Conservation (phyloP, 2,329 filamentous ascomycete genomes). For the Passalora sequoiae region DNA sequence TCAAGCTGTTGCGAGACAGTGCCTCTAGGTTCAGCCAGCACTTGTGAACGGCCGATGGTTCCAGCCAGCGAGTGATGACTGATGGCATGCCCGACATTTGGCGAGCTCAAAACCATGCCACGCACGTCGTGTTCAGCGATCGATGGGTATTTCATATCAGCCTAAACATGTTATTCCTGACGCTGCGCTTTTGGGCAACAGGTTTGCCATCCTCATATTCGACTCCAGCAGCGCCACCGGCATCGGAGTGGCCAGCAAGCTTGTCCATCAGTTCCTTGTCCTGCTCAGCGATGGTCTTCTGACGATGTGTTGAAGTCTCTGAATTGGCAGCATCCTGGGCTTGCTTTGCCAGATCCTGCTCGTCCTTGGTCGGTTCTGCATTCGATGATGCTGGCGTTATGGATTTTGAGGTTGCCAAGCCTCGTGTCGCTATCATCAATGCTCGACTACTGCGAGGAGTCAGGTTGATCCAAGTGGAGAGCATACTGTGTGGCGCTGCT, state of each 20-base stretch:
- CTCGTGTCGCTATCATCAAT: not conserved
- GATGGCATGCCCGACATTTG: no score
- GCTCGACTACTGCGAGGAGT: no score
- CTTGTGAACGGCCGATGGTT: no score
- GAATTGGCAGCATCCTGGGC: constrained; percentile 20
- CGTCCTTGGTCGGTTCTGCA: constrained; percentile 16
- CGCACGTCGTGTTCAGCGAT: no score
- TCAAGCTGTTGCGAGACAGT: no score
- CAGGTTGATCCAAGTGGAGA: no score
- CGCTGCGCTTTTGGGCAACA: constrained; percentile 65
- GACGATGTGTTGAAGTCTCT: constrained; percentile 12
- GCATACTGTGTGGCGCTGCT: no score
- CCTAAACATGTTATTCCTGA: constrained; percentile 73
- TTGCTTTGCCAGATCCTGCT: constrained; percentile 12
- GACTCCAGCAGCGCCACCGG: constrained; percentile 64
- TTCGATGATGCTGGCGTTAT: constrained; percentile 1
- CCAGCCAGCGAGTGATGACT: no score
- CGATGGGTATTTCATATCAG: constrained; percentile 61
- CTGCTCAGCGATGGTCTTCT: constrained; percentile 56
- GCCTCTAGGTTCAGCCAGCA: no score
- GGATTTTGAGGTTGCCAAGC: not conserved
- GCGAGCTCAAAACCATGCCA: no score
- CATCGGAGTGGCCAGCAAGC: constrained; percentile 62
- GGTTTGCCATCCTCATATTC: constrained; percentile 72
- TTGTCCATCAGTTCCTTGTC: constrained; percentile 63